A percentile compares a stretch with the other conserved stretches of the same genome.
phyloP scores from a whole-genome alignment of 2,329 filamentous ascomycete species.

The Aspergillus candidus region DNA sequence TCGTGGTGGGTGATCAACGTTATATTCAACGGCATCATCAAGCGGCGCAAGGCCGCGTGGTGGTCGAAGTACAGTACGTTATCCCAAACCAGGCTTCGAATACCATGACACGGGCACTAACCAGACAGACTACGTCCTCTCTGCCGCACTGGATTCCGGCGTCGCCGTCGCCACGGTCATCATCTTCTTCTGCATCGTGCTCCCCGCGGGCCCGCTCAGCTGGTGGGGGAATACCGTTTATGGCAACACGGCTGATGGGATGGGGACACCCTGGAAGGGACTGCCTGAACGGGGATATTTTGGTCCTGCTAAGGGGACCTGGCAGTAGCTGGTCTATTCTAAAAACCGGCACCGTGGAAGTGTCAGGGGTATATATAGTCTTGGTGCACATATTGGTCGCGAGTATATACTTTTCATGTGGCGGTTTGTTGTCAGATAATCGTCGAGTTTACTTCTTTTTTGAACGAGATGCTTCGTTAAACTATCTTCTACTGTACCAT shows the following conservation, averaged over 20 bases:
- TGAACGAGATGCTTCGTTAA: no score
- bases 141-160: constrained; percentile 40
- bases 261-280: constrained; percentile 30
- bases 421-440: no score
- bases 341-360: neutral
- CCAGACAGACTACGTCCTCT: constrained; percentile 35
- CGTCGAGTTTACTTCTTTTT: no score
- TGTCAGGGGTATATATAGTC: no score
- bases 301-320: constrained; percentile 23
- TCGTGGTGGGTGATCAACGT: constrained; percentile 55
- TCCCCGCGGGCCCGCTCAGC: constrained; percentile 32
- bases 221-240: constrained; percentile 42
- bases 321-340: constrained; percentile 16
- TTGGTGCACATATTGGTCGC: no score
- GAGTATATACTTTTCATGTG: no score
- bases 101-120: constrained; percentile 3
- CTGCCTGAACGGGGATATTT: constrained; percentile 26
- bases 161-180: constrained; percentile 40
- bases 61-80: constrained; percentile 43
- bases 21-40: constrained; percentile 43
- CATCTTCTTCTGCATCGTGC: constrained; percentile 41
- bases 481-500: no score
- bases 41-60: constrained; percentile 41
- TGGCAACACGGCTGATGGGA: constrained; percentile 36
- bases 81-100: neutral